Base-by-base conservation (phyloP, 495 filamentous ascomycete species). In the Pyronema omphalodes region DNA sequence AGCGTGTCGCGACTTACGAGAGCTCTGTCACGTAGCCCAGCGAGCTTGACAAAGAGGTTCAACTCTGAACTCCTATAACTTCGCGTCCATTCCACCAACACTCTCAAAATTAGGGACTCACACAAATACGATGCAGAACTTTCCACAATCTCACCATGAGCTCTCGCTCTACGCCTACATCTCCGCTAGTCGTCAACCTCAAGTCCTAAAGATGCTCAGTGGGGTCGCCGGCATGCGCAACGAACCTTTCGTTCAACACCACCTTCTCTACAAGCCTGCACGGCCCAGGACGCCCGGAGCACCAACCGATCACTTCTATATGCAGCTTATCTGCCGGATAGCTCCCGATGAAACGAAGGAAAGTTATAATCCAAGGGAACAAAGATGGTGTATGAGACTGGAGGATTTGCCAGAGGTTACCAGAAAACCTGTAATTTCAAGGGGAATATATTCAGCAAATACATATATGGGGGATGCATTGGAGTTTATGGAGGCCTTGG, bases 221-320 rank as follows among this genome's bases (percentile, higher is more conserved):
- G 82, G 80, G 44, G 65, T 84, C 53, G 76, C 79, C 29, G 77
- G 76, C 56, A 80, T 81, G 76, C 76, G 79, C 37, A 55, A 82
- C 82, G 19, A 69, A 72, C 57, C 71, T 70, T 54, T 67, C 75
- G 52, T 55, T 76, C 44, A 75, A 81, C 76, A 80, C 51, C 77
- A 78, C 59, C 67, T 83, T 58, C 66, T 84, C 55, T 85, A 80
- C 72, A 79, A 78, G 61, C 81, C 82, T 37, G 71, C 68, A 50
- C 70, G 74, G 55, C 73, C 69, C 7, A 61, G 58, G 57, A 54
- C 55, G 14, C 34, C 37, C n/a, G 55, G 41, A 3, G 44, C n/a
- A 15, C 9, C 52, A 5, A 57, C 44, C 33, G 66, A 73, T 37
- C 52, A 71, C n/a, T 73, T 67, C 55, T 70, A 68, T 57, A 53